Base-by-base conservation (phyloP, 768 basidiomycete species). In the Phanerochaete carnosa region DNA sequence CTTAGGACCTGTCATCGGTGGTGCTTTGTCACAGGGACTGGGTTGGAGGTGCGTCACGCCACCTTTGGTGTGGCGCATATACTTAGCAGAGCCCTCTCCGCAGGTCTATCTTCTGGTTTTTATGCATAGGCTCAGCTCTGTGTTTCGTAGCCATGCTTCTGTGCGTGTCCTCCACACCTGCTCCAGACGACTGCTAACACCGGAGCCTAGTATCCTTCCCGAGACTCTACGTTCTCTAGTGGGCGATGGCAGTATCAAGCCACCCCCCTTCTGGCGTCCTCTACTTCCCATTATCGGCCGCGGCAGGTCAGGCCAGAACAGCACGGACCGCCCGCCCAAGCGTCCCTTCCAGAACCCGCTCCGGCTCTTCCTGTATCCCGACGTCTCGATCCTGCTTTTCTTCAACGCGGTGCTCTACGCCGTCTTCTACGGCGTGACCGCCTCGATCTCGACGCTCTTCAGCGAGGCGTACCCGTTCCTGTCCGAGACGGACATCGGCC, bases 401-500 rank as follows among this genome's bases (percentile, higher is more conserved):
- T 86, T 70, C 79, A 86, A 78, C 64, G 85, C 80, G 3, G 69
- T 83, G 11, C 62, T 79, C 12, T 84, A 80, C 64, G 74, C 83
- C 9, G 80, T 86, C 1, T 85, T 83, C 66, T 88, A 88, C 64
- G 80, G 79, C 35, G 80, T 88, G 30, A 80, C 77, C 1, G 81
- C 89, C 0, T 82, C 83, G 1, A 77, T 88, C 16, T 85, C 89
- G 1, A 81, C 86, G 0, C 76, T 87, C 0, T 86, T 92, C 68
- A 74, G 78, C 53, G 62, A 72, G 1, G 74, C 79, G 0, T 93
- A 94, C 63, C 80, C 85, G 0, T 79, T 73, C 62, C 76, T 92
- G 22, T 80, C 72, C 58, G 81, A 90, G 62, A 84, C 85, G 3
- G 79, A 83, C 25, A 79, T 90, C 32, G 93, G 93, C 2, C 73